These are phyloP conservation scores for Rhexocercosporidium sp. DNA, from an alignment of 2,329 filamentous ascomycete genomes.

Conservation along the genomic window DNA sequence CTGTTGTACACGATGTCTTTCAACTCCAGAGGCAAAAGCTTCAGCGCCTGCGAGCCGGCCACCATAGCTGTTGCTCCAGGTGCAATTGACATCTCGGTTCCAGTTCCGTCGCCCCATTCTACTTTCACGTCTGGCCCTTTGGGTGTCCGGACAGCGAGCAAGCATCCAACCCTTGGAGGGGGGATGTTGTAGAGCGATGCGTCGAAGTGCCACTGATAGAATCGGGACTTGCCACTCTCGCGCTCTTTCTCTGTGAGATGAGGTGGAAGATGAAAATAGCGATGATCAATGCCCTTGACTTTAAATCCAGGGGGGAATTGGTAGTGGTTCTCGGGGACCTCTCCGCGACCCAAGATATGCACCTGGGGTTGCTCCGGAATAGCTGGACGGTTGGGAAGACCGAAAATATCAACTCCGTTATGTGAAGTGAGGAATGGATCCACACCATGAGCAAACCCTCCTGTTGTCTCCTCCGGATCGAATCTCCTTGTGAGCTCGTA, in stretches of 20 bases:
- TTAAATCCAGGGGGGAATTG: constrained; percentile 47
- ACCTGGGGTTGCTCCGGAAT: constrained; percentile 46
- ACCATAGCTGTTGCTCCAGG: constrained; percentile 45
- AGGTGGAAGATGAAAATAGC: constrained; percentile 46
- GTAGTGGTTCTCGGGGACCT: constrained; percentile 43
- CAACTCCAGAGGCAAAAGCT: constrained; percentile 40
- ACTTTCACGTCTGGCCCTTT: constrained; percentile 38
- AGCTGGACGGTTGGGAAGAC: constrained; percentile 41
- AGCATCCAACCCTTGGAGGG: constrained; percentile 44
- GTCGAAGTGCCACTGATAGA: constrained; percentile 48
- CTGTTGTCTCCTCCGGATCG: constrained; percentile 44
- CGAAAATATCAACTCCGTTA: constrained; percentile 45
- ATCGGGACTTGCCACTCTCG: constrained; percentile 43
- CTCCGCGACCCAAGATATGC: constrained; percentile 46
- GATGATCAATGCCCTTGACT: constrained; percentile 46
- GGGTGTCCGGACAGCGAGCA: constrained; percentile 45
- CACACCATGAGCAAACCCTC: constrained; percentile 46
- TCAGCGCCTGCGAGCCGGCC: constrained; percentile 32
- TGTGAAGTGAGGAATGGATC: constrained; percentile 44
- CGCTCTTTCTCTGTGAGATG: constrained; percentile 44
- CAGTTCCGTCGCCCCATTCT: constrained; percentile 45
- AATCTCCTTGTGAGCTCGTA: constrained; percentile 44
- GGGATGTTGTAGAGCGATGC: constrained; percentile 44
- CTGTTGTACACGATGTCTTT: constrained; percentile 40
- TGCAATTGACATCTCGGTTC: constrained; percentile 42